phyloP scores from a whole-genome alignment of 2,329 filamentous ascomycete genomes.

The Apiospora saccharicola region DNA sequence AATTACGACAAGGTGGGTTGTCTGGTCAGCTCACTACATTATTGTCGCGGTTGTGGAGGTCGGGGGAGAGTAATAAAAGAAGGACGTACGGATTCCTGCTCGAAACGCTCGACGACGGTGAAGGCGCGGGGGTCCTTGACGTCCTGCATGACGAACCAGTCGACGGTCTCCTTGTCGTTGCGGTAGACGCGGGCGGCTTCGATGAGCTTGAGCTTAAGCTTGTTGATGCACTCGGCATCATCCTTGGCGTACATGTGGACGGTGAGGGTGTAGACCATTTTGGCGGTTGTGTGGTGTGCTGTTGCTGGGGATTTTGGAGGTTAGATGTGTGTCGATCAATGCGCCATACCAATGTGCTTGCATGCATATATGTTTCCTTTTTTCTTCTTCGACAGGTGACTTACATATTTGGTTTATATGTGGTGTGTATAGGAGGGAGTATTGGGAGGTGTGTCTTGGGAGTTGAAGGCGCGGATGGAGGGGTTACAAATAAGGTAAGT shows the following conservation, averaged over 20 bases:
- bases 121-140: conserved; percentile 72
- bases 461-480: neutral
- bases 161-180: conserved; percentile 73
- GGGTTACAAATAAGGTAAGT: neutral
- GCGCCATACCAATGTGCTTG: neutral
- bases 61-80: neutral
- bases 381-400: neutral
- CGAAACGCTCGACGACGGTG: conserved; percentile 78
- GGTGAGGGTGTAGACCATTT: conserved; percentile 74
- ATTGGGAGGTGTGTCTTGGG: neutral
- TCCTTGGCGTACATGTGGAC: conserved; percentile 76
- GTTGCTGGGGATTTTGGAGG: neutral
- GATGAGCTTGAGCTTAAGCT: conserved; percentile 75
- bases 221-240: conserved; percentile 67
- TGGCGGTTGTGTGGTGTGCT: conserved; percentile 31
- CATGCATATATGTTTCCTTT: neutral
- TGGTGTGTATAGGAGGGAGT: neutral
- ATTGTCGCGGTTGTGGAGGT: neutral
- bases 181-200: conserved; percentile 78
- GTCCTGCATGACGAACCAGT: conserved; percentile 82
- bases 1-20: neutral
- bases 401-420: neutral
- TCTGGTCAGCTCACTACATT: neutral
- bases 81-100: conserved; percentile 65
- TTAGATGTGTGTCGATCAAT: neutral